These are phyloP conservation scores for Penicillium desertorum DNA, from an alignment of 495 filamentous ascomycete species.

Conservation along the genomic window DNA sequence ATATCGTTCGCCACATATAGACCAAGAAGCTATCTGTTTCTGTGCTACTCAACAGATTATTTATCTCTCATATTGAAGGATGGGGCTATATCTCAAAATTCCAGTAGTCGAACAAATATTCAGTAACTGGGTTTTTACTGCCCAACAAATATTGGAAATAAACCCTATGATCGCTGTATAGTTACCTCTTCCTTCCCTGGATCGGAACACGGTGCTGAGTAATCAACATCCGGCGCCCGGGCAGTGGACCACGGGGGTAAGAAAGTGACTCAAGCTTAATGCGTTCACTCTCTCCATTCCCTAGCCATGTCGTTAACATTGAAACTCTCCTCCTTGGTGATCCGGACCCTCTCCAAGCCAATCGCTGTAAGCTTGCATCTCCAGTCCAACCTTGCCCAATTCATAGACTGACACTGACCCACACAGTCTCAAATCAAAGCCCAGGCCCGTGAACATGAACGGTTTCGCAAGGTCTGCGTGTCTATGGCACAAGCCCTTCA, in stretches of 20 bases:
- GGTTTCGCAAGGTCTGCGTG: constrained; percentile 74
- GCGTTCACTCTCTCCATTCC: background rate
- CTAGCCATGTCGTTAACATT: constrained; percentile 58
- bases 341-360: constrained; percentile 70
- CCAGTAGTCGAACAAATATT: background rate
- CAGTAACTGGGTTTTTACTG: background rate
- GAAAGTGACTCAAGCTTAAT: constrained; percentile 9
- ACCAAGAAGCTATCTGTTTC: background rate
- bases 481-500: constrained; percentile 83
- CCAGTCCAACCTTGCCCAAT: constrained; percentile 33
- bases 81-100: background rate
- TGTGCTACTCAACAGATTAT: background rate
- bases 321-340: constrained; percentile 66
- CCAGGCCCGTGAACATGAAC: constrained; percentile 91
- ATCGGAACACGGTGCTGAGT: background rate
- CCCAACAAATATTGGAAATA: background rate
- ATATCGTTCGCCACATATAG: background rate
- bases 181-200: background rate
- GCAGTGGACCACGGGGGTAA: background rate
- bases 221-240: background rate
- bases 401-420: constrained; percentile 47
- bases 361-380: constrained; percentile 57
- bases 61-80: background rate
- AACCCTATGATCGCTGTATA: background rate
- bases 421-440: constrained; percentile 85